Evolutionary conservation across 805 yeast species (phyloP), one percentile per base, ranked within the genome.

Genomic region (Candida bentonensis): DNA sequence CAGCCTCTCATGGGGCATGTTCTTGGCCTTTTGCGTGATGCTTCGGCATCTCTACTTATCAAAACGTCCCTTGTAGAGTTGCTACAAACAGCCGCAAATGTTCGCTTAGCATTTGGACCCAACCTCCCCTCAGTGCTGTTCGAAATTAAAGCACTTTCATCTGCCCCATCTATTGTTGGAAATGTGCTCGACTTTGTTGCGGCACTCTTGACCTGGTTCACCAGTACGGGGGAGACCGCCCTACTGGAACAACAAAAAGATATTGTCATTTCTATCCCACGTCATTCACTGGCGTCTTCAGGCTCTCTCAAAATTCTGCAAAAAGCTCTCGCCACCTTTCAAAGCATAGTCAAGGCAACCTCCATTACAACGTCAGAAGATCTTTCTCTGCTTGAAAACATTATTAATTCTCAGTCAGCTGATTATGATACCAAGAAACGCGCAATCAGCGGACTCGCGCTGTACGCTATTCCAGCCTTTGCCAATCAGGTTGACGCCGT

Each of bases 1-100:
- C 36, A 30, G n/a, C 17, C 36, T 11, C n/a, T 30, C 17, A 30
- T 30, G 36, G 36, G 36, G 5, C 36, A 30, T 30, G 36, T 30
- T 5, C 36, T 30, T 30, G 36, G 36, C 20, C 17, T 11, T 30
- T 15, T 30, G 13, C 7, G 36, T 9, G 36, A 30, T 30, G 7
- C 36, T 30, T 9, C 7, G 36, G 36, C 36, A 4, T 30, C 36
- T 30, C 20, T 30, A 9, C 5, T n/a, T 13, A 13, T 30, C 20
- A 30, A 30, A 30, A n/a, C 17, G 7, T 11, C 17, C 17, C 20
- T 30, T n/a, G 17, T 30, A 11, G 7, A n/a, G 17, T 17, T 30
- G 20, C 20, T 30, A 5, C 36, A 30, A 15, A 11, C 7, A 9
- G 36, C 36, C 7, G 13, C 36, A 9, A 17, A 11, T 17, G n/a